phyloP scores from a whole-genome alignment of 306 rosid species.

The barrel medic (Medicago truncatula) region DNA sequence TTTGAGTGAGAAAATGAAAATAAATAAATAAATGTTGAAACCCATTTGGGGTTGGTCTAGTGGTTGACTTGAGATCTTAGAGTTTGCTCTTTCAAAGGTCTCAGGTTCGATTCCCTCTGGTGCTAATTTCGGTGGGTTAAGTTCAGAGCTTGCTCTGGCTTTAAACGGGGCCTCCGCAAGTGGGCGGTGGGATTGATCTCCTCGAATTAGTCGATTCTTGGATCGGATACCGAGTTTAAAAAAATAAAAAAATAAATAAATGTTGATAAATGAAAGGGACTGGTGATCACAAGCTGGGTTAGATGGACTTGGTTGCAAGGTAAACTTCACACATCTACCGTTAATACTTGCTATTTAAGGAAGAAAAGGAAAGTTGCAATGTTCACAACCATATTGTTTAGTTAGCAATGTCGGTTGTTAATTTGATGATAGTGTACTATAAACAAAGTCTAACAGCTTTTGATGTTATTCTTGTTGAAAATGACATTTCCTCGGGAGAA shows the following conservation, averaged over 20 bases:
- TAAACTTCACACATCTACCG: slow-evolving; percentile 67
- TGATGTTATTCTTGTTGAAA: slow-evolving; percentile 41
- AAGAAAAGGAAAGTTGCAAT: slow-evolving; percentile 35
- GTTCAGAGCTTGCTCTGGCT: too few species aligned
- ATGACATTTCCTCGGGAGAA: neutral
- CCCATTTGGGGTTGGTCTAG: too few species aligned
- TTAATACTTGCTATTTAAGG: slow-evolving; percentile 62
- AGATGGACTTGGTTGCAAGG: slow-evolving; percentile 50
- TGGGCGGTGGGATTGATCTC: too few species aligned
- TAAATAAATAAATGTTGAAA: neutral
- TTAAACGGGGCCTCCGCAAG: too few species aligned
- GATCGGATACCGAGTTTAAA: too few species aligned
- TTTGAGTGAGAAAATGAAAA: slow-evolving; percentile 33
- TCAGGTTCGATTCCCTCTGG: too few species aligned
- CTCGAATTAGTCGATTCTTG: too few species aligned
- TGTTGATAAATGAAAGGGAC: slow-evolving; percentile 41
- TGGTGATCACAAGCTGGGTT: slow-evolving; percentile 23
- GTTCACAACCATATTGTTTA: slow-evolving; percentile 41
- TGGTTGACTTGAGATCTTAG: too few species aligned
- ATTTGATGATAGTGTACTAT: neutral
- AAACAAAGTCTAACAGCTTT: slow-evolving; percentile 44
- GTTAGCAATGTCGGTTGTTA: slow-evolving; percentile 58
- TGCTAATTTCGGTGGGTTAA: too few species aligned
- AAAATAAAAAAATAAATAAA: slow-evolving; percentile 1
- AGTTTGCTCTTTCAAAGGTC: too few species aligned